Percentiles rank a stretch among this genome's conserved stretches.
Evolutionary conservation across 2,329 filamentous ascomycete species (phyloP).

Genomic region (Aspergillus carbonarius): DNA sequence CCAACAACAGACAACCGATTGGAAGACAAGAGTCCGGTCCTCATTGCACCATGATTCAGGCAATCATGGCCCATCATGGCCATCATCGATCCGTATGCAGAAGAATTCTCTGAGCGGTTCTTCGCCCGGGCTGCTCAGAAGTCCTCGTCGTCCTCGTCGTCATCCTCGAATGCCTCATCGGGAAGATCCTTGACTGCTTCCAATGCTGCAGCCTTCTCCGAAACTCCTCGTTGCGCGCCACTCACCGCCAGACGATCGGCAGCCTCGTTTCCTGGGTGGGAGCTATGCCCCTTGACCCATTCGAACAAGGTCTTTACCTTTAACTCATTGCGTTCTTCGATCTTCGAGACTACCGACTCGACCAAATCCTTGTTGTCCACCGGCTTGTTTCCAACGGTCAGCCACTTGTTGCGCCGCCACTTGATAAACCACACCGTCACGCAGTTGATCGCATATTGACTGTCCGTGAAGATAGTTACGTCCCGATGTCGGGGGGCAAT

Average conservation of each 20-base stretch:
- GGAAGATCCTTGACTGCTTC: slow-evolving; percentile 23
- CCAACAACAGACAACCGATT: not conserved
- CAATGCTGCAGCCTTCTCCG: slow-evolving; percentile 28
- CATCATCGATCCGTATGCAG: not conserved
- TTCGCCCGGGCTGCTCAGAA: not conserved
- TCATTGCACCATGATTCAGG: too few relatives aligned
- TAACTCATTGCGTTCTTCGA: slow-evolving; percentile 65
- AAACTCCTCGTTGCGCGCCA: slow-evolving; percentile 53
- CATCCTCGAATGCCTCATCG: slow-evolving; percentile 29
- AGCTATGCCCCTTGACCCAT: slow-evolving; percentile 87
- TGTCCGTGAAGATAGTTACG: slow-evolving; percentile 82
- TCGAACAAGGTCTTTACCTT: slow-evolving; percentile 68
- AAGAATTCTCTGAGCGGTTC: not conserved
- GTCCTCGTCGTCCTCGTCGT: slow-evolving; percentile 10
- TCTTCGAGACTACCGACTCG: slow-evolving; percentile 66
- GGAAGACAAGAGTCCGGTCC: not conserved
- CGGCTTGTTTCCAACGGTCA: slow-evolving; percentile 64
- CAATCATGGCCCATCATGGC: too few relatives aligned
- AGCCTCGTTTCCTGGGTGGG: slow-evolving; percentile 70
- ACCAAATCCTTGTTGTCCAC: slow-evolving; percentile 90
- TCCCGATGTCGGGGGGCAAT: slow-evolving; percentile 66
- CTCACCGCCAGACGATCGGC: slow-evolving; percentile 76
- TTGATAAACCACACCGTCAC: slow-evolving; percentile 76
- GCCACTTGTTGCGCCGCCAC: slow-evolving; percentile 78
- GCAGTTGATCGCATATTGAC: slow-evolving; percentile 86